Conservation (phyloP, 345 rosid species). For the Corchorus olitorius region DNA sequence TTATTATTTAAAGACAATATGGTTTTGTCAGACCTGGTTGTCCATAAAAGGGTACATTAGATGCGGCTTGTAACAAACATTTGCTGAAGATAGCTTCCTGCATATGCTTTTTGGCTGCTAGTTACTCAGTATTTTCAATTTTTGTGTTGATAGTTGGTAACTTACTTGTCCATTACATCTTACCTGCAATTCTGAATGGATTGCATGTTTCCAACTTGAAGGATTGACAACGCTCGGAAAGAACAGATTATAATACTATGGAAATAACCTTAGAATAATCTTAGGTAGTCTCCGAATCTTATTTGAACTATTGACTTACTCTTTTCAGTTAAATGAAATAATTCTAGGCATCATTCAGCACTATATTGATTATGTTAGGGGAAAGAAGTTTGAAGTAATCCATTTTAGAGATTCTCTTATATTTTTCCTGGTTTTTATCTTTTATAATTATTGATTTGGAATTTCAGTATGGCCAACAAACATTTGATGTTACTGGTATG, state of each 20-base stretch:
- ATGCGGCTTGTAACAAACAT: neutral
- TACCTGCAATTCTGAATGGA: neutral
- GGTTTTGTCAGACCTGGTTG: neutral
- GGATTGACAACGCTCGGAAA: neutral
- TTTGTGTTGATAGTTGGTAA: neutral
- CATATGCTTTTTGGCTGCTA: neutral
- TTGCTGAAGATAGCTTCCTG: neutral
- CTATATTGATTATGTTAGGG: neutral
- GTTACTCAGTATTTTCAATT: neutral
- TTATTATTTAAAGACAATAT: neutral
- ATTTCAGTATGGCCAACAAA: conserved; percentile 71
- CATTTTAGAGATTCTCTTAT: neutral
- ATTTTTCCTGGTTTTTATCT: conserved; percentile 4
- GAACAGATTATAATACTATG: neutral
- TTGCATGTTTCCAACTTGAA: neutral
- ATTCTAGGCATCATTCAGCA: conserved; percentile 10
- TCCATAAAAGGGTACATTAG: neutral
- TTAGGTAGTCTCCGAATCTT: neutral
- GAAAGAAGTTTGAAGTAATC: neutral
- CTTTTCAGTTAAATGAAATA: conserved; percentile 7
- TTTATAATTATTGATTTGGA: conserved; percentile 1
- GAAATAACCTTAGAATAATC: neutral
- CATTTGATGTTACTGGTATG: conserved; percentile 54
- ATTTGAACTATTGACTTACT: neutral
- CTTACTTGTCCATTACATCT: neutral